A percentile compares a stretch with the other conserved stretches of the same genome.
Conservation (phyloP, 106 monocot species). For the Dioscorea dumetorum region DNA sequence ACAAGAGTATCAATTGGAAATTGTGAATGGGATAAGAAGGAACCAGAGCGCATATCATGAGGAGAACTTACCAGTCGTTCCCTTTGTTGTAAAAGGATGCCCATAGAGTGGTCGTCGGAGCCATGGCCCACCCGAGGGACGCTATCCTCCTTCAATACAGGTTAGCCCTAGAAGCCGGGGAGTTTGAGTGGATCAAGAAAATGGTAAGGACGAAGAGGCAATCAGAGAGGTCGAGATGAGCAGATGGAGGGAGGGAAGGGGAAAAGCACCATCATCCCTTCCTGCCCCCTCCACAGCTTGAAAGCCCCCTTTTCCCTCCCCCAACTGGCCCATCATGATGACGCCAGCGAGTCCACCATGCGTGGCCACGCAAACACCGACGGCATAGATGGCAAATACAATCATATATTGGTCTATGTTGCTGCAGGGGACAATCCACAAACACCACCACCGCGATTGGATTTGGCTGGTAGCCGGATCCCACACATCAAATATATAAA, state of each 20-base stretch:
- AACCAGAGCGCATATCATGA: not conserved
- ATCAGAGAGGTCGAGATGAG: too few species aligned
- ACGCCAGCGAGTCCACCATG: not conserved
- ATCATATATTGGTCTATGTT: too few species aligned
- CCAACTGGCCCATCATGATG: not conserved
- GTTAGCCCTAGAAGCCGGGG: too few species aligned
- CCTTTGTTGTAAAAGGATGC: constrained; percentile 14
- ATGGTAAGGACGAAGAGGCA: too few species aligned
- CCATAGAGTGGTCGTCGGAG: not conserved
- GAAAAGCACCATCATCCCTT: not conserved
- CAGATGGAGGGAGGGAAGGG: not conserved
- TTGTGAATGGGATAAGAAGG: not conserved
- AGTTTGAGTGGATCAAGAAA: too few species aligned
- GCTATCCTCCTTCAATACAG: too few species aligned
- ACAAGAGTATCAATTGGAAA: too few species aligned
- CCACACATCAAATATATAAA: too few species aligned
- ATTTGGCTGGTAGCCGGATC: too few species aligned
- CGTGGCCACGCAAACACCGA: not conserved
- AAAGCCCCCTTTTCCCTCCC: not conserved
- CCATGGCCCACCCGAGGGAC: not conserved
- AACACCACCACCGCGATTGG: too few species aligned
- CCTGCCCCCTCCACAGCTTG: not conserved
- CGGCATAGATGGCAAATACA: not conserved
- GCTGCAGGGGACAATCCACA: too few species aligned
- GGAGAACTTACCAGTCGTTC: constrained; percentile 11